These are phyloP conservation scores for Coemansia nantahalensis DNA, from an alignment of 192 early-diverging fungal species.

Conservation along the genomic window DNA sequence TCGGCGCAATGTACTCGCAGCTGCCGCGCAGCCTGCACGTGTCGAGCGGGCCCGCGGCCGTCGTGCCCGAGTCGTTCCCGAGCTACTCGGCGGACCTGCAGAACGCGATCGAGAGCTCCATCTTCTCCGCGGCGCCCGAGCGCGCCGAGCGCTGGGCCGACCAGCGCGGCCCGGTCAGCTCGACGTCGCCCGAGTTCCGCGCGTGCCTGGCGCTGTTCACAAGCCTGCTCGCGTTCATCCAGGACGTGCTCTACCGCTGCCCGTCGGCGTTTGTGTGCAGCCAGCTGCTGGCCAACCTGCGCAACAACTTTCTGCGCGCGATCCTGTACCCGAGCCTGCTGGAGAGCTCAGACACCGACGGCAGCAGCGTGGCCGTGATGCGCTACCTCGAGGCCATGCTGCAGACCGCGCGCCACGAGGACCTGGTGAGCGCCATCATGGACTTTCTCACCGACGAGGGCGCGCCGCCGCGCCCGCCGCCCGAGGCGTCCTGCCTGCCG, in stretches of 20 bases:
- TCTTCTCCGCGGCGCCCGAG: constrained; percentile 62
- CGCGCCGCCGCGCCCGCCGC: constrained; percentile 33
- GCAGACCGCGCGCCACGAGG: constrained; percentile 68
- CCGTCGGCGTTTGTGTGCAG: constrained; percentile 34
- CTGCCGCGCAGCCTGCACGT: constrained; percentile 75
- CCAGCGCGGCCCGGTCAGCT: constrained; percentile 57
- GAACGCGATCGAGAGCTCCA: constrained; percentile 50
- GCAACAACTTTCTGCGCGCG: constrained; percentile 76
- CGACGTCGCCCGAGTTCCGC: constrained; percentile 59
- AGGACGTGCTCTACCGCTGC: constrained; percentile 45
- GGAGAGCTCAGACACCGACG: constrained; percentile 89
- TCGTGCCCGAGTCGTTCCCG: constrained; percentile 46
- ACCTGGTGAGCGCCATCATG: constrained; percentile 68
- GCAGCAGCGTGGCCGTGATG: constrained; percentile 83
- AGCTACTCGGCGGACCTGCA: constrained; percentile 50
- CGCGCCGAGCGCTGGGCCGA: constrained; percentile 66
- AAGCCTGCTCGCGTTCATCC: constrained; percentile 30
- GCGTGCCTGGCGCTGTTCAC: constrained; percentile 40
- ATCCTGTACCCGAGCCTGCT: constrained; percentile 83
- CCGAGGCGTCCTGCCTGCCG: constrained; percentile 26
- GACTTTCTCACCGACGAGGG: constrained; percentile 77
- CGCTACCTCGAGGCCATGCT: constrained; percentile 86
- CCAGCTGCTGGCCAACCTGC: constrained; percentile 65
- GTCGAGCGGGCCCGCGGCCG: constrained; percentile 32
- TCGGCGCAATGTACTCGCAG: constrained; percentile 89